Conservation (phyloP, 2,329 filamentous ascomycete genomes). For the Zymoseptoria ardabiliae region DNA sequence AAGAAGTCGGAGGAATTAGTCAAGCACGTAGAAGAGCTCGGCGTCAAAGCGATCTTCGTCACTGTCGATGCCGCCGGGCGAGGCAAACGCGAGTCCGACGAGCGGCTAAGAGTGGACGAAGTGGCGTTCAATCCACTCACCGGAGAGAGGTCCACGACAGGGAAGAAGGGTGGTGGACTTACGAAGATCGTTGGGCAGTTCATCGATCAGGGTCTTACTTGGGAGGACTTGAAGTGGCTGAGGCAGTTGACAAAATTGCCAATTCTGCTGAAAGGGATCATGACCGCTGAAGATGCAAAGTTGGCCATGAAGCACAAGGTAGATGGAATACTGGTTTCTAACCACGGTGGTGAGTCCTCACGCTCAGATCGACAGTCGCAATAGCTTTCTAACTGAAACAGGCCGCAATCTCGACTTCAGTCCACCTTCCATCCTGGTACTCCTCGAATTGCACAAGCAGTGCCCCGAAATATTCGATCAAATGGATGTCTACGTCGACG, state of each 20-base stretch:
- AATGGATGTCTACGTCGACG: slow-evolving; percentile 54
- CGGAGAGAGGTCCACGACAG: slow-evolving; percentile 37
- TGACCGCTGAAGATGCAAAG: slow-evolving; percentile 34
- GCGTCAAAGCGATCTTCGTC: slow-evolving; percentile 49
- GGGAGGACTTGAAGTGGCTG: slow-evolving; percentile 39
- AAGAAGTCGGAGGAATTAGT: slow-evolving; percentile 46
- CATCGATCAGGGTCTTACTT: slow-evolving; percentile 49
- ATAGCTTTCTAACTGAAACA: neutral
- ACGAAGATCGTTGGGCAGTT: slow-evolving; percentile 48
- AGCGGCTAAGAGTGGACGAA: slow-evolving; percentile 26
- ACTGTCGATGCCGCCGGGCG: slow-evolving; percentile 53
- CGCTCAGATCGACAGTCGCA: no score
- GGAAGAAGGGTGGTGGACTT: slow-evolving; percentile 45
- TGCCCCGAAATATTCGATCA: slow-evolving; percentile 41
- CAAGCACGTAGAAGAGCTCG: slow-evolving; percentile 37
- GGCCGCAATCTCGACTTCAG: slow-evolving; percentile 18
- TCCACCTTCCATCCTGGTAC: slow-evolving; percentile 49
- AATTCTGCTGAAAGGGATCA: slow-evolving; percentile 33
- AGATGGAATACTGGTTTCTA: slow-evolving; percentile 37
- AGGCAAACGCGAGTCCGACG: slow-evolving; percentile 48
- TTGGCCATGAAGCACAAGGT: slow-evolving; percentile 36
- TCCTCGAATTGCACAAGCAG: slow-evolving; percentile 55
- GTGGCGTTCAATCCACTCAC: slow-evolving; percentile 24
- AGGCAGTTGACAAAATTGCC: slow-evolving; percentile 26
- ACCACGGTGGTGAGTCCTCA: slow-evolving; percentile 41